Base-by-base conservation (phyloP, 73 alveolate species). In the Paramecium primaurelia region DNA sequence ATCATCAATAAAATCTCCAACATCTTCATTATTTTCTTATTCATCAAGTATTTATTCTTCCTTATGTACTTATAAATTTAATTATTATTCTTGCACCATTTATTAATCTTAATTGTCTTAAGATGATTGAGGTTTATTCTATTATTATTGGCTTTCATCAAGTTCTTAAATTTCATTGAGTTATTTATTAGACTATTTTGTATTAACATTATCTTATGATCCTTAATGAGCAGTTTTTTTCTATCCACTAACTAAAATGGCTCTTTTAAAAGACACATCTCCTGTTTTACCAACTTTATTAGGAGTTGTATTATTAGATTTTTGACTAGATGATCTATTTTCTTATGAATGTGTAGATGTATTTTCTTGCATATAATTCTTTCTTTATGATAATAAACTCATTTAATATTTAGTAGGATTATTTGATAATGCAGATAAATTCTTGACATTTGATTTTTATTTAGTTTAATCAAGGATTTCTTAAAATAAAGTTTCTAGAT, bases 281-380 rank as follows among this genome's bases (percentile, higher is more conserved):
- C 68, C 58, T 6, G 20, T 40, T 22, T 75, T 75, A 14, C 32
- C 42, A 40, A 75, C 60, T 22, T 75, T 14, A 36, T 75, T 75
- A 37, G 88, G 88, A 32, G 88, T 75, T 8, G 58, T 75, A n/a
- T 75, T 75, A 34, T 37, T 22, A 0, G 68, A 37, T 75, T 75
- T 75, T 75, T 75, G 40, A 45, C 88, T 75, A 37, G 88, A 30
- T 3, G 88, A 75, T 75, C 88, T 75, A 34, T 30, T 30, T 34
- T 75, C 88, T 37, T 75, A 37, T 11, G 88, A 75, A 36, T 75
- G n/a, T 14, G 60, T 32, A 16, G 58, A 30, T 16, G 60, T 45
- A 16, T 37, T 37, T 37, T 36, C 88, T 75, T 75, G 32, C 32
- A 54, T 32, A 37, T 37, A 75, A 37, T 75, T 75, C 30, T 37